A percentile compares a stretch with the other conserved stretches of the same genome.
Conservation (phyloP, 371 early-diverging fungal genomes). For the Saksenaea vasiformis region DNA sequence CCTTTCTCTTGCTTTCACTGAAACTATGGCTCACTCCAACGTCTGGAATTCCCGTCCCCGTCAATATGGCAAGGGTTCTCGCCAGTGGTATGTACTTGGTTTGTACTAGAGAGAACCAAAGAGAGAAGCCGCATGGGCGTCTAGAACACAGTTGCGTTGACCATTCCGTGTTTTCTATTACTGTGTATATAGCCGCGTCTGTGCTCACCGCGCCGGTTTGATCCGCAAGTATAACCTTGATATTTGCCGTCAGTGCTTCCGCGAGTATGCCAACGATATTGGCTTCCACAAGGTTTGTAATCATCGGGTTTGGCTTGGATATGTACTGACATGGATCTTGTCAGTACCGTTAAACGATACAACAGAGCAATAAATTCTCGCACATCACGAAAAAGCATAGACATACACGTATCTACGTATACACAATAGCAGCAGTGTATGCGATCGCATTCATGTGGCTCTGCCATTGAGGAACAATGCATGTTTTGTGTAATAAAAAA, state of each 20-base stretch:
- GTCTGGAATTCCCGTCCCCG: slow-evolving; percentile 95
- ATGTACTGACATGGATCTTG: neutral
- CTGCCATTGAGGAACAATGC: neutral
- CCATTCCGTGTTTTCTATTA: neutral
- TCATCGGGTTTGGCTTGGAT: neutral
- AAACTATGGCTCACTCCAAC: slow-evolving; percentile 88
- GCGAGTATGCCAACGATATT: slow-evolving; percentile 96
- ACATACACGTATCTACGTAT: neutral
- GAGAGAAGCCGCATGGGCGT: neutral
- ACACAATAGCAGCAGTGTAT: neutral
- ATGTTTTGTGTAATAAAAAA: neutral
- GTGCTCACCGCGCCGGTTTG: slow-evolving; percentile 96
- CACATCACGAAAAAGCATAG: neutral
- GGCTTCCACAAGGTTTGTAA: slow-evolving; percentile 90
- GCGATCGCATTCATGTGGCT: neutral
- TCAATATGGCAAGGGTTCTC: slow-evolving; percentile 95
- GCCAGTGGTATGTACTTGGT: slow-evolving; percentile 76
- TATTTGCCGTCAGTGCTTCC: slow-evolving; percentile 99
- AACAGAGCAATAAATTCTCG: neutral
- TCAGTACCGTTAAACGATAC: neutral
- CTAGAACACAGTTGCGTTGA: neutral
- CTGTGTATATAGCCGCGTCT: slow-evolving; percentile 78
- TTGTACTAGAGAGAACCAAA: neutral
- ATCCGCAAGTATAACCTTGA: slow-evolving; percentile 98
- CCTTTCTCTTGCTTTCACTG: neutral